Conservation (phyloP, 2,329 filamentous ascomycete species). For the Dothideomycetes sp. region DNA sequence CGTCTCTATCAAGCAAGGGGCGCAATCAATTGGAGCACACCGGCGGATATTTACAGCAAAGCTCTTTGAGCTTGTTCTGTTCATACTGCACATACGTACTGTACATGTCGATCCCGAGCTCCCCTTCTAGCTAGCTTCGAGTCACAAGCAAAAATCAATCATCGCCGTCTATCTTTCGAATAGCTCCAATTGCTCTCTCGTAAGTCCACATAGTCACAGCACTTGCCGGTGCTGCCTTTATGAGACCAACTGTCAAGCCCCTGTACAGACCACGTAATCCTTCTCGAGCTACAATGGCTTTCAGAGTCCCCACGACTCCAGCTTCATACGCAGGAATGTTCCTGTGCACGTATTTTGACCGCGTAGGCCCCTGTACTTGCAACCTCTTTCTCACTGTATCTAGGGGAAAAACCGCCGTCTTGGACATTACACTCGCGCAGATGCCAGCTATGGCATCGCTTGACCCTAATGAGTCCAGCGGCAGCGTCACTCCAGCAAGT, state of each 20-base stretch:
- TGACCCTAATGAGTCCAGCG: conserved; percentile 50
- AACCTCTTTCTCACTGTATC: conserved; percentile 87
- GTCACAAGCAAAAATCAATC: too few species aligned
- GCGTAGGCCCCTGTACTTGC: conserved; percentile 87
- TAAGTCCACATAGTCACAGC: conserved; percentile 95
- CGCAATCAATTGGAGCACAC: too few species aligned
- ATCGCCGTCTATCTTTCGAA: conserved; percentile 4
- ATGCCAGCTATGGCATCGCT: conserved; percentile 78
- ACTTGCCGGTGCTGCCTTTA: conserved; percentile 90
- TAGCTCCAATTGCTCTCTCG: conserved; percentile 56
- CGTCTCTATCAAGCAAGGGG: too few species aligned
- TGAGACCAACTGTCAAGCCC: conserved; percentile 67
- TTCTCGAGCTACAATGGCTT: conserved; percentile 58
- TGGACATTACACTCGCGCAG: conserved; percentile 66
- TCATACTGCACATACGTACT: too few species aligned
- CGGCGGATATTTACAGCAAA: too few species aligned
- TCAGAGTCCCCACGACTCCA: conserved; percentile 55
- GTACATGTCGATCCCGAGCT: too few species aligned
- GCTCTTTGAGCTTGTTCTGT: too few species aligned
- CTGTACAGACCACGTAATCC: conserved; percentile 75
- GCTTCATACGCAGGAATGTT: conserved; percentile 77
- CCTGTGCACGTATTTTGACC: conserved; percentile 65
- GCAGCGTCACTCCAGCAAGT: conserved; percentile 38
- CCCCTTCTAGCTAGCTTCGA: too few species aligned
- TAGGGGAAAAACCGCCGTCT: conserved; percentile 84